These are phyloP conservation scores for Boletus barrowsii DNA, from an alignment of 768 basidiomycete genomes.

Conservation along the genomic window DNA sequence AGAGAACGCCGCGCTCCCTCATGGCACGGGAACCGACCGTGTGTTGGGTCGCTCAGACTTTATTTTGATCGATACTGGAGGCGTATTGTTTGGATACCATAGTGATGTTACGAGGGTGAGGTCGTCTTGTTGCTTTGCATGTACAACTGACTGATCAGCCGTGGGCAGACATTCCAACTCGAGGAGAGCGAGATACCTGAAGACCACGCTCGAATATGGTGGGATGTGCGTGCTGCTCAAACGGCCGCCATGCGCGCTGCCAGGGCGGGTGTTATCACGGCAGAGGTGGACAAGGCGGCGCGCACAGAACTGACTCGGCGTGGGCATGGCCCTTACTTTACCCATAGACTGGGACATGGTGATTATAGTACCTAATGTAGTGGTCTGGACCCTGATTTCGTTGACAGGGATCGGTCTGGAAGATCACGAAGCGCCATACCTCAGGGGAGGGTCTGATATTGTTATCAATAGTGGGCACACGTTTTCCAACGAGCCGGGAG, in stretches of 20 bases:
- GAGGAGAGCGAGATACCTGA: constrained; percentile 51
- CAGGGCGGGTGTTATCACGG: constrained; percentile 45
- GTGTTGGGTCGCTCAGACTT: constrained; percentile 55
- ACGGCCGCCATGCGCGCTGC: constrained; percentile 48
- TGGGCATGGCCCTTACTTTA: constrained; percentile 61
- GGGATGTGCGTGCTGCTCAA: constrained; percentile 63
- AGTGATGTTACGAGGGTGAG: constrained; percentile 78
- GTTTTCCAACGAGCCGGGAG: constrained; percentile 80
- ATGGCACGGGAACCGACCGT: constrained; percentile 75
- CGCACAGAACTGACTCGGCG: constrained; percentile 43
- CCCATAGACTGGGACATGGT: constrained; percentile 83
- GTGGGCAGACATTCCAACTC: constrained; percentile 60
- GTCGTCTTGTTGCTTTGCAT: neutral
- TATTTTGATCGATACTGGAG: constrained; percentile 73
- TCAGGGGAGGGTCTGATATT: constrained; percentile 64
- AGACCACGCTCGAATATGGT: constrained; percentile 59
- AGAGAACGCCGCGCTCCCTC: constrained; percentile 88
- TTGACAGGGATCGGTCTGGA: constrained; percentile 75
- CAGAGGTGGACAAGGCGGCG: constrained; percentile 61
- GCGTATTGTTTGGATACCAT: constrained; percentile 67
- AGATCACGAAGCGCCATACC: constrained; percentile 78
- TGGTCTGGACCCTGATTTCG: constrained; percentile 10
- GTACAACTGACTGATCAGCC: neutral
- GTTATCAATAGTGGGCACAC: constrained; percentile 62
- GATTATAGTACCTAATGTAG: constrained; percentile 16